Evolutionary conservation across 441 rosid genomes (phyloP).

Genomic region (Adansonia gregorii): DNA sequence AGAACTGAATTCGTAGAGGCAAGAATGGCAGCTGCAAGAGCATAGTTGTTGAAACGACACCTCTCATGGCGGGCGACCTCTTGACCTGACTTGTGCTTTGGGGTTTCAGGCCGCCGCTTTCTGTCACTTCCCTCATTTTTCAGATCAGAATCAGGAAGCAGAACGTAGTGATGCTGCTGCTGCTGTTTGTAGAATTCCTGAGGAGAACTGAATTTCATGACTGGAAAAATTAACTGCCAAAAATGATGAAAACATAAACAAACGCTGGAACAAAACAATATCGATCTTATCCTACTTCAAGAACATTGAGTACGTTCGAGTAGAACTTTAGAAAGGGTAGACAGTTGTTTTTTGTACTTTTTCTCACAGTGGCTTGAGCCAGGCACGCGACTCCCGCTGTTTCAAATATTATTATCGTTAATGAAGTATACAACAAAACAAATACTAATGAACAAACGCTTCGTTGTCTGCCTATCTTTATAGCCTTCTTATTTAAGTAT

Average conservation of each 20-base stretch:
- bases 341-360: neutral
- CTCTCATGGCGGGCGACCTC: constrained; percentile 18
- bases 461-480: neutral
- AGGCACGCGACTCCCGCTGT: constrained; percentile 21
- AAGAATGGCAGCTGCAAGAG: constrained; percentile 54
- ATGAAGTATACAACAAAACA: neutral
- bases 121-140: constrained; percentile 10
- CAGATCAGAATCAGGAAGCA: constrained; percentile 38
- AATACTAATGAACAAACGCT: neutral
- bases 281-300: neutral
- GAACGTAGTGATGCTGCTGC: constrained; percentile 28
- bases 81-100: neutral
- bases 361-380: constrained; percentile 7
- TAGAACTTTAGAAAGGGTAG: neutral
- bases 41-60: constrained; percentile 48
- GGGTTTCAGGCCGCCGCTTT: constrained; percentile 19
- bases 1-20: constrained; percentile 69
- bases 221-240: constrained; percentile 26
- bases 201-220: constrained; percentile 36
- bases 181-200: constrained; percentile 30
- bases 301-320: neutral
- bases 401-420: neutral
- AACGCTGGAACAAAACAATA: neutral
- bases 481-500: too few species aligned
- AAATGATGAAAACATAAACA: neutral